Conservation (phyloP, 495 filamentous ascomycete species). For the Podospora australis region DNA sequence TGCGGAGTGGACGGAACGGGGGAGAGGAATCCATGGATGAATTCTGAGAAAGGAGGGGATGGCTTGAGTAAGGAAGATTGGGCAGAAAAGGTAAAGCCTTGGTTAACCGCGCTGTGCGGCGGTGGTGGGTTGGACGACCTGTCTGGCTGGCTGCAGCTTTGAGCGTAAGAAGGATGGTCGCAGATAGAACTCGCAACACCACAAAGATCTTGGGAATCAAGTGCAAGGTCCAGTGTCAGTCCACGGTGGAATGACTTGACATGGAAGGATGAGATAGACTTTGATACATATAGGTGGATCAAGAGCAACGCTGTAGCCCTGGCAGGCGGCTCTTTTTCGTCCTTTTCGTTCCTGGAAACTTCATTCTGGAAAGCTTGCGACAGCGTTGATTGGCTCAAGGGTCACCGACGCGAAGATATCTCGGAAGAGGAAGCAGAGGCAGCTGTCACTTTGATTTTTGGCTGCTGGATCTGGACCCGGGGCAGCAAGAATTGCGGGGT, state of each 20-base stretch:
- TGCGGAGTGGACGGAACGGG: background rate
- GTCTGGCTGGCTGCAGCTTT: background rate
- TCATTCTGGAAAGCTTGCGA: slow-evolving; percentile 17
- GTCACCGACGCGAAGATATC: slow-evolving; percentile 17
- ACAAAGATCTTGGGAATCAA: background rate
- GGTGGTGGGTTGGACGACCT: background rate
- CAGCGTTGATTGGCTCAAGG: slow-evolving; percentile 20
- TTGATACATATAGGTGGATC: slow-evolving; percentile 16
- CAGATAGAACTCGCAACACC: background rate
- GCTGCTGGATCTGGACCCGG: too few relatives aligned
- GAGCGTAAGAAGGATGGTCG: background rate
- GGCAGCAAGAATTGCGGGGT: too few relatives aligned
- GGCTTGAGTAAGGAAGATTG: too few relatives aligned
- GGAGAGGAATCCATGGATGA: background rate
- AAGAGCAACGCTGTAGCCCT: slow-evolving; percentile 5
- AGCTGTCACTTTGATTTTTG: background rate
- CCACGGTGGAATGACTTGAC: slow-evolving; percentile 10
- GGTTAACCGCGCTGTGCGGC: slow-evolving; percentile 19
- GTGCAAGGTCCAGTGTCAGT: background rate
- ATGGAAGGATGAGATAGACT: slow-evolving; percentile 10
- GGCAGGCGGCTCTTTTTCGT: slow-evolving; percentile 18
- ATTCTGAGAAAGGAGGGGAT: too few relatives aligned
- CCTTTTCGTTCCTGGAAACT: slow-evolving; percentile 5
- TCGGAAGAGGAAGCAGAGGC: slow-evolving; percentile 14
- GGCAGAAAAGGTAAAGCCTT: slow-evolving; percentile 21